Evolutionary conservation across 345 rosid genomes (phyloP).

Genomic region (Salix koriyanagi): DNA sequence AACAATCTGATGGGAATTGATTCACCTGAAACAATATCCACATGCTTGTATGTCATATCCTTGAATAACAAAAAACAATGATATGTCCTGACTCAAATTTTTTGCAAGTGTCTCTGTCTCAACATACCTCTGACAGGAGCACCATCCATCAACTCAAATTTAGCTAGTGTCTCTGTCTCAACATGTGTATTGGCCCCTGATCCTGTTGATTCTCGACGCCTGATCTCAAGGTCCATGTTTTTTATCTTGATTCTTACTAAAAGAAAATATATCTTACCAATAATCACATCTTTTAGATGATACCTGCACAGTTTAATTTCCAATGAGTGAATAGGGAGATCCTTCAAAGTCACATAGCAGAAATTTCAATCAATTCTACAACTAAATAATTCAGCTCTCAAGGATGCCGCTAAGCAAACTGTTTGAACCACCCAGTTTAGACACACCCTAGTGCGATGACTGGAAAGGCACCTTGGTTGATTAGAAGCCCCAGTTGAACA

Average conservation of each 20-base stretch:
- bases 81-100: not conserved
- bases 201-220: constrained; percentile 96
- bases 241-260: constrained; percentile 98
- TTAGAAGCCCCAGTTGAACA: not conserved
- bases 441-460: not conserved
- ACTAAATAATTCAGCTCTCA: not conserved
- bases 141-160: constrained; percentile 98
- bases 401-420: not conserved
- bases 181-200: constrained; percentile 94
- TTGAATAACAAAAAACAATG: not conserved
- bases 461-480: not conserved
- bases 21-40: constrained; percentile 55
- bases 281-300: constrained; percentile 91
- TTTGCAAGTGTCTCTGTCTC: not conserved
- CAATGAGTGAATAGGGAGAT: constrained; percentile 1
- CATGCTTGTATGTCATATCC: not conserved
- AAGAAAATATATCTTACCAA: constrained; percentile 96
- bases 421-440: not conserved
- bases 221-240: constrained; percentile 98
- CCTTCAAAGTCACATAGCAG: not conserved
- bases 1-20: constrained; percentile 95
- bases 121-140: constrained; percentile 92
- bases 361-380: not conserved
- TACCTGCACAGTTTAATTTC: constrained; percentile 50
- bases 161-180: constrained; percentile 96